Conservation (phyloP, 805 yeast species). For the Tetrapisispora nanseiensis region DNA sequence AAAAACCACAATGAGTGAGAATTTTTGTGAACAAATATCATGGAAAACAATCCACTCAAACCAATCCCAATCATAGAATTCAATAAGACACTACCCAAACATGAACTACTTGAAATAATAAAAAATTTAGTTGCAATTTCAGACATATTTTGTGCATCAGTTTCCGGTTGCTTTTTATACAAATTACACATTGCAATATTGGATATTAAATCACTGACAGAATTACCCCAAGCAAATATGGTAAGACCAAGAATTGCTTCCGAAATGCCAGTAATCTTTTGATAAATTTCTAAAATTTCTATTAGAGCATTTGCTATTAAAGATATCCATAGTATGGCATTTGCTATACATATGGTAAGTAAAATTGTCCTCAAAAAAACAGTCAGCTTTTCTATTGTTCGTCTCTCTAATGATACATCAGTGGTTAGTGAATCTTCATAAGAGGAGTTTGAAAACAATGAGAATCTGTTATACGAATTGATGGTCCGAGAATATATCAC, state of each 20-base stretch:
- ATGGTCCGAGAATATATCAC: conserved; percentile 11
- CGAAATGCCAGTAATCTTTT: conserved; percentile 36
- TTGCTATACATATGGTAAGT: conserved; percentile 21
- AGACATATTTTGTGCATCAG: conserved; percentile 10
- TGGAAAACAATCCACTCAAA: conserved; percentile 49
- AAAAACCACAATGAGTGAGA: conserved; percentile 17
- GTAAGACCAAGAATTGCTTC: conserved; percentile 89
- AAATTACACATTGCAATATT: conserved; percentile 72
- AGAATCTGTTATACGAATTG: conserved; percentile 14
- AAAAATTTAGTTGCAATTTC: conserved; percentile 53
- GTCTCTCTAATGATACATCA: conserved; percentile 6
- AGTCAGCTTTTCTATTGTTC: conserved; percentile 12
- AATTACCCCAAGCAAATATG: conserved; percentile 86
- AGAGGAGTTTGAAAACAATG: conserved; percentile 11
- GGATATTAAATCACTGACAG: conserved; percentile 83
- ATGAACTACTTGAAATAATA: conserved; percentile 84
- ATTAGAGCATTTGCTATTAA: conserved; percentile 28
- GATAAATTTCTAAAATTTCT: conserved; percentile 28
- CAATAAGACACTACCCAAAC: conserved; percentile 86
- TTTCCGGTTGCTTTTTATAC: conserved; percentile 20
- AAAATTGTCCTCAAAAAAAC: conserved; percentile 10
- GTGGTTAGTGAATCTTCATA: background rate
- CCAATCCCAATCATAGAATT: conserved; percentile 79
- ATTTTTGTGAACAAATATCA: conserved; percentile 17
- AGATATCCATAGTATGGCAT: conserved; percentile 28